These are phyloP conservation scores for Syzygium aromaticum DNA, from an alignment of 345 rosid species.

Conservation along the genomic window DNA sequence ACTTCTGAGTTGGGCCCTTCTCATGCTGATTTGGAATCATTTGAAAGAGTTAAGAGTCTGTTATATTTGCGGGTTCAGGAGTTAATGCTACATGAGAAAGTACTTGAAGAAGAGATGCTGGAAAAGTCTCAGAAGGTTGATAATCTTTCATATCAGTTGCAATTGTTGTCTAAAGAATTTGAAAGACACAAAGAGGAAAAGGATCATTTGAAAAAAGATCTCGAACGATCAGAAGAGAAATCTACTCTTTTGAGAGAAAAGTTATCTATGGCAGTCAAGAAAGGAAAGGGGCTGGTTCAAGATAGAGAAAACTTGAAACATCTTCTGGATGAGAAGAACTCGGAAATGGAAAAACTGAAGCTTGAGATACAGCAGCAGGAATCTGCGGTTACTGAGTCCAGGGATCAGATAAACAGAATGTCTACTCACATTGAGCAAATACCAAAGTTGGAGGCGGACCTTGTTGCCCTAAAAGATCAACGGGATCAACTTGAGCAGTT, in stretches of 20 bases:
- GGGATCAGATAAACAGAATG: slow-evolving; percentile 42
- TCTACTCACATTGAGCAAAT: slow-evolving; percentile 43
- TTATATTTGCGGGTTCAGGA: slow-evolving; percentile 62
- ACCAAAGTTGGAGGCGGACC: slow-evolving; percentile 55
- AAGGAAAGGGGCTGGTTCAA: slow-evolving; percentile 86
- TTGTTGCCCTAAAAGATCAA: slow-evolving; percentile 36
- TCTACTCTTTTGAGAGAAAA: slow-evolving; percentile 67
- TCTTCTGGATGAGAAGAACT: slow-evolving; percentile 55
- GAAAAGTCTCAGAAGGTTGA: slow-evolving; percentile 27
- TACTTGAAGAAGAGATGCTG: slow-evolving; percentile 54
- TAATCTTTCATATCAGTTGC: slow-evolving; percentile 37
- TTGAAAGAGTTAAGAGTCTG: slow-evolving; percentile 54
- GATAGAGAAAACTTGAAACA: slow-evolving; percentile 67
- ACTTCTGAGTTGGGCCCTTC: slow-evolving; percentile 21
- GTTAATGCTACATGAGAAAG: slow-evolving; percentile 43
- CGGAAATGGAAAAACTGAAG: slow-evolving; percentile 55
- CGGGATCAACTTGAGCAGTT: slow-evolving; percentile 53
- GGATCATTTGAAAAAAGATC: slow-evolving; percentile 46
- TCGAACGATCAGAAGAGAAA: slow-evolving; percentile 75
- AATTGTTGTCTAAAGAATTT: slow-evolving; percentile 34
- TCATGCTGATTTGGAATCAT: slow-evolving; percentile 20
- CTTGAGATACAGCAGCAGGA: slow-evolving; percentile 45
- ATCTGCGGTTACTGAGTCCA: slow-evolving; percentile 37
- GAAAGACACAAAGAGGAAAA: slow-evolving; percentile 49
- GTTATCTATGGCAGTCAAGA: slow-evolving; percentile 86